Conservation (phyloP, 345 rosid species). For the Anastatica hierochuntica region DNA sequence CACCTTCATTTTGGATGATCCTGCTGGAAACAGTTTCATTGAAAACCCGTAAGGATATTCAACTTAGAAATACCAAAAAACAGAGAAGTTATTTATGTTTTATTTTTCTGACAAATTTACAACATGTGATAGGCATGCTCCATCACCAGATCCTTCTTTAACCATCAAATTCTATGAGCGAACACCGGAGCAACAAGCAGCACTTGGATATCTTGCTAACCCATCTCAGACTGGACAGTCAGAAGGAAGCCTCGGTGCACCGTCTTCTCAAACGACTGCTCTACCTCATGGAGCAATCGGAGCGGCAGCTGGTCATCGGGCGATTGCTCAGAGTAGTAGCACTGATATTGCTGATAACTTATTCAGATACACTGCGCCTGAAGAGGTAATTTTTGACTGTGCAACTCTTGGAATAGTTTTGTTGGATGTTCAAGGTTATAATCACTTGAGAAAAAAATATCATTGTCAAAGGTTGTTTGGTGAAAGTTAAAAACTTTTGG, state of each 20-base stretch:
- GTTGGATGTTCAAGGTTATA: neutral
- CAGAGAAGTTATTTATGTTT: neutral
- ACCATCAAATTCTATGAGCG: constrained; percentile 73
- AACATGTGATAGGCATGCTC: constrained; percentile 51
- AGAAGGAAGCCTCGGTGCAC: constrained; percentile 19
- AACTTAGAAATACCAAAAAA: neutral
- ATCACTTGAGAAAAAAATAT: neutral
- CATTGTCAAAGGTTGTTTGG: neutral
- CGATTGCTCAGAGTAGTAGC: constrained; percentile 82
- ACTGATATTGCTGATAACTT: constrained; percentile 70
- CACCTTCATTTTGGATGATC: constrained; percentile 81
- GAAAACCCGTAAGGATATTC: constrained; percentile 72
- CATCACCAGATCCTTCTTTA: constrained; percentile 74
- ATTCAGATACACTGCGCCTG: constrained; percentile 75
- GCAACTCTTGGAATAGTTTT: constrained; percentile 2
- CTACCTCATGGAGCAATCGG: constrained; percentile 76
- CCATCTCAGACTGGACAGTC: constrained; percentile 38
- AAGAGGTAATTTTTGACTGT: too few species aligned
- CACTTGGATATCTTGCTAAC: constrained; percentile 59
- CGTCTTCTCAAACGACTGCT: constrained; percentile 24
- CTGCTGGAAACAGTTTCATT: constrained; percentile 90
- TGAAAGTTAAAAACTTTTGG: too few species aligned
- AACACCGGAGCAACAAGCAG: constrained; percentile 74
- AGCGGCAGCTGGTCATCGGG: constrained; percentile 73
- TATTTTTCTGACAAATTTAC: neutral